A percentile compares a stretch with the other conserved stretches of the same genome.
Conservation (phyloP, 2,329 filamentous ascomycete species). For the Eurotiales sp. region DNA sequence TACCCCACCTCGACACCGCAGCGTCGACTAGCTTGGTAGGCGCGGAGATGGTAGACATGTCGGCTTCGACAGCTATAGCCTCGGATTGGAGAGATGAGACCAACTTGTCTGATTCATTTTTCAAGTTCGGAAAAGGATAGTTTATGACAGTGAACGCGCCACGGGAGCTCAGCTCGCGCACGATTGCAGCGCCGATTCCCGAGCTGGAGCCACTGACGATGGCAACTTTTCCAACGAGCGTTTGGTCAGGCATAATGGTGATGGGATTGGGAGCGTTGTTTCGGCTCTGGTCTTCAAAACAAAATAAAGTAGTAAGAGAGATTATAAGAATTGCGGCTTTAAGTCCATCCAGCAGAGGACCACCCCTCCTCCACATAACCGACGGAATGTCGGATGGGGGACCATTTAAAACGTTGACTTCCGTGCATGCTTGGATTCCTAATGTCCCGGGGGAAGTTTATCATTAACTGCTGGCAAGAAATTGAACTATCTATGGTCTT, state of each 20-base stretch:
- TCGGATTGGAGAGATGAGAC: conserved; percentile 25
- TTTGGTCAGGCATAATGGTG: not conserved
- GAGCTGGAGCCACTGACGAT: conserved; percentile 47
- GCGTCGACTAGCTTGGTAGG: conserved; percentile 35
- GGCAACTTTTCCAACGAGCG: conserved; percentile 33
- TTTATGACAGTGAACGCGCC: conserved; percentile 50
- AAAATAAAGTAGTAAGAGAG: not conserved
- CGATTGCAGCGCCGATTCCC: conserved; percentile 47
- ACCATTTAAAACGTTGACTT: too few relatives aligned
- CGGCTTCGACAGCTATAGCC: conserved; percentile 41
- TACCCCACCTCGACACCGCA: conserved; percentile 31
- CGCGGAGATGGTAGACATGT: conserved; percentile 37
- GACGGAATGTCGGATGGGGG: not conserved
- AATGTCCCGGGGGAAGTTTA: too few relatives aligned
- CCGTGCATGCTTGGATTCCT: too few relatives aligned
- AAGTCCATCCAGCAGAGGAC: too few relatives aligned
- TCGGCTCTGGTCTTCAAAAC: not conserved
- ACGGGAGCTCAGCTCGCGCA: conserved; percentile 41
- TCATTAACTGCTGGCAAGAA: too few relatives aligned
- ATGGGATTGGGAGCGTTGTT: not conserved
- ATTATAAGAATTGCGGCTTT: too few relatives aligned
- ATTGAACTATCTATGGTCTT: too few relatives aligned
- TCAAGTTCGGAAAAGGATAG: conserved; percentile 37
- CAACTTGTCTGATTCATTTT: conserved; percentile 28
- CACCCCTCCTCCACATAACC: too few relatives aligned